Evolutionary conservation across 176 grass and related monocot genomes (phyloP).

Genomic region (Pharus latifolius): DNA sequence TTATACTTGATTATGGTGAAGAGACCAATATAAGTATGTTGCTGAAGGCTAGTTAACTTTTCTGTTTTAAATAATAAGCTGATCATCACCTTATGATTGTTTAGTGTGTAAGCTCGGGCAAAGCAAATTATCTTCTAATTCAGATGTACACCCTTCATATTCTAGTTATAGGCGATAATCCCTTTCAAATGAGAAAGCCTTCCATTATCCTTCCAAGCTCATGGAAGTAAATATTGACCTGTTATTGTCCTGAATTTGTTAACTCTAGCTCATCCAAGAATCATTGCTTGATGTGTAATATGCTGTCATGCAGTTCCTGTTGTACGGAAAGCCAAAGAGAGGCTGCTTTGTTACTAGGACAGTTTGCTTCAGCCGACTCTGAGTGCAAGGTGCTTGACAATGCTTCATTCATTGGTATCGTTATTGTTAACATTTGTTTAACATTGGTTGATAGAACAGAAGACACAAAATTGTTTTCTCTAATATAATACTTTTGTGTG

Average conservation of each 20-base stretch:
- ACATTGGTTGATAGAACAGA: not conserved
- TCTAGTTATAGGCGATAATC: not conserved
- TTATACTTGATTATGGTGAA: slow-evolving; percentile 3
- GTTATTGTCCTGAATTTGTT: not conserved
- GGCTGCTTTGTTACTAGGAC: slow-evolving; percentile 93
- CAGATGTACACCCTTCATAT: not conserved
- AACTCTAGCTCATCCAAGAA: not conserved
- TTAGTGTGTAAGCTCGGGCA: not conserved
- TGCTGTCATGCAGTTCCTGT: slow-evolving; percentile 54
- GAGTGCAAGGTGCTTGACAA: slow-evolving; percentile 76
- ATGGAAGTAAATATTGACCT: not conserved
- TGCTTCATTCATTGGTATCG: slow-evolving; percentile 1
- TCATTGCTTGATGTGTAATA: slow-evolving; percentile 12
- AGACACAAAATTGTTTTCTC: not conserved
- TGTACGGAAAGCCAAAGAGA: slow-evolving; percentile 99
- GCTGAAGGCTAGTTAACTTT: slow-evolving; percentile 3
- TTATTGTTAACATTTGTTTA: not conserved
- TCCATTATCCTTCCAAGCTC: slow-evolving; percentile 1
- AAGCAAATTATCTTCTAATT: not conserved
- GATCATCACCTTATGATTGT: not conserved
- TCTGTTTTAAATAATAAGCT: slow-evolving; percentile 5
- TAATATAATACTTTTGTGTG: not conserved
- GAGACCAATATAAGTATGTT: slow-evolving; percentile 6
- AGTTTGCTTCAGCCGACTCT: slow-evolving; percentile 97
- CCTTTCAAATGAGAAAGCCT: not conserved